Conservation (phyloP, 345 rosid species). For the Odontarrhena argentea region DNA sequence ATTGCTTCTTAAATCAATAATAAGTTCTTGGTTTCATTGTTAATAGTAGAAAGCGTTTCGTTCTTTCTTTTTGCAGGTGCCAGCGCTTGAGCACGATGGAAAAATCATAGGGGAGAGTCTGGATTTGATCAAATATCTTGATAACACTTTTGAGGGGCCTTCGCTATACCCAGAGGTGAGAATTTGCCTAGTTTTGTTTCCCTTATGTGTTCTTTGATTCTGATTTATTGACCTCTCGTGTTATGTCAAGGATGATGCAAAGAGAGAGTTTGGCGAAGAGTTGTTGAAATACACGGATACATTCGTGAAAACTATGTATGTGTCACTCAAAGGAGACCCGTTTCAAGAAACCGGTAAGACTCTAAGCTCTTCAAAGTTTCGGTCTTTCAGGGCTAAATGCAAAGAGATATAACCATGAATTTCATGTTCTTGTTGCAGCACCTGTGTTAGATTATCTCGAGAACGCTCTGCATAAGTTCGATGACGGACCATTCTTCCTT, state of each 20-base stretch:
- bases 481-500: constrained; percentile 90
- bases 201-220: background rate
- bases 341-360: constrained; percentile 58
- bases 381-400: background rate
- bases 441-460: constrained; percentile 76
- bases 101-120: constrained; percentile 88
- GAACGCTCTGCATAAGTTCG: constrained; percentile 60
- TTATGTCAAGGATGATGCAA: constrained; percentile 65
- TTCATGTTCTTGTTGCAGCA: constrained; percentile 45
- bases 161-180: constrained; percentile 68
- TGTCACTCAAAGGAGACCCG: constrained; percentile 68
- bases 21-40: background rate
- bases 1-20: constrained; percentile 1
- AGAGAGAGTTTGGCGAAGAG: constrained; percentile 63
- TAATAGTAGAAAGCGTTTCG: background rate
- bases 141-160: constrained; percentile 85
- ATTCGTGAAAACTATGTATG: constrained; percentile 44
- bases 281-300: constrained; percentile 61
- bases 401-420: background rate
- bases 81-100: constrained; percentile 89
- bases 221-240: constrained; percentile 10
- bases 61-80: constrained; percentile 53
- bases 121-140: constrained; percentile 73
- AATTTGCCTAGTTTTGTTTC: background rate
- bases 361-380: background rate